Evolutionary conservation across 1,284 basidiomycete species (phyloP), one percentile per base, ranked within the genome.

Genomic region (Mycosarcoma mackinlayi): DNA sequence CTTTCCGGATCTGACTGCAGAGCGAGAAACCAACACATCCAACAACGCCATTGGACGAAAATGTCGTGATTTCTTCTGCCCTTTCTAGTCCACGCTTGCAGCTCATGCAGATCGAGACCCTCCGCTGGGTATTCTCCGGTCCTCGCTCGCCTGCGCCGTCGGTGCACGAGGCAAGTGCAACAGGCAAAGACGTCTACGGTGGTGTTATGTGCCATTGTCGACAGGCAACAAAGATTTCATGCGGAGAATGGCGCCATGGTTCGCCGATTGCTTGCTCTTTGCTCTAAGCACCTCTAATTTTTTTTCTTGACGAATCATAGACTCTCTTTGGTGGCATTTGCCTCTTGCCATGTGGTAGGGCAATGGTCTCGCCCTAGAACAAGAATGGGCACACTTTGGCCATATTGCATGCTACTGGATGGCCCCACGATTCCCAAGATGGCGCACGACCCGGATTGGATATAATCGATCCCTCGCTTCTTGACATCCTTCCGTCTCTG

Each of bases 11-110:
- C n/a, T n/a, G n/a, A n/a, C n/a, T n/a, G n/a, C n/a, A n/a, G n/a
- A n/a, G n/a, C n/a, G n/a, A n/a, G n/a, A n/a, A n/a, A n/a, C n/a
- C n/a, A n/a, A 16, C 31, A 35, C 28, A 27, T 50, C 48, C 14
- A 50, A 31, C 27, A 46, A 54, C 41, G 42, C 52, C 34, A 65
- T 65, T 65, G 63, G 63, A 42, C 27, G 39, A 38, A 55, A 52
- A 66, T 66, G 63, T 66, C 63, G 63, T 66, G 63, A 51, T 66
- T 18, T 41, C 13, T 31, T 40, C 31, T 25, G 21, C 40, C 13
- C 18, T n/a, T n/a, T n/a, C n/a, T n/a, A n/a, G n/a, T n/a, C n/a
- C n/a, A n/a, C n/a, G n/a, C 4, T 4, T 31, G 30, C 30, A 31
- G 30, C 30, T 10, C 5, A 34, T 6, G 14, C 5, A 34, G 33